These are phyloP conservation scores for Spongospora subterranea DNA, from an alignment of 208 protist genomes.

Conservation along the genomic window DNA sequence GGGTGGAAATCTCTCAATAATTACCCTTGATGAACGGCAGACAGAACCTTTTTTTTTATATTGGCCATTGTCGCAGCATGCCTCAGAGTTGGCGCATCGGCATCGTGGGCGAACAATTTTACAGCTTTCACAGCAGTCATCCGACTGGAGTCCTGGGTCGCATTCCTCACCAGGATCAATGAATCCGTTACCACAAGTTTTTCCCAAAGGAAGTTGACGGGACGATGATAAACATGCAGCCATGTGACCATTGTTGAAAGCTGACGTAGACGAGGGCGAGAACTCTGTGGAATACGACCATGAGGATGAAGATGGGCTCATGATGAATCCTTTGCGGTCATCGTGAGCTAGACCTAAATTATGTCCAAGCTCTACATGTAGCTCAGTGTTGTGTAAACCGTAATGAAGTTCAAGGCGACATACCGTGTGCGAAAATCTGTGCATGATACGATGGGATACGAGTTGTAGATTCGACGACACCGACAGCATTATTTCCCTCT, in stretches of 20 bases:
- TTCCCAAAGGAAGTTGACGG: neutral
- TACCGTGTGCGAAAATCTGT: slow-evolving; percentile 43
- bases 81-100: neutral
- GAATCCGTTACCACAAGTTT: slow-evolving; percentile 42
- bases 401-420: neutral
- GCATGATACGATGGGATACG: slow-evolving; percentile 9
- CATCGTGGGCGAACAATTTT: neutral
- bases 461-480: slow-evolving; percentile 18
- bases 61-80: slow-evolving; percentile 41
- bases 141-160: neutral
- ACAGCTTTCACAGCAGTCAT: slow-evolving; percentile 1
- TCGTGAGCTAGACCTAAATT: slow-evolving; percentile 41
- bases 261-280: neutral
- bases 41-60: neutral
- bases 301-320: neutral
- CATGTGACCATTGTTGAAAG: neutral
- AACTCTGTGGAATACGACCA: slow-evolving; percentile 25
- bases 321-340: neutral
- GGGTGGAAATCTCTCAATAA: neutral
- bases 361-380: slow-evolving; percentile 2
- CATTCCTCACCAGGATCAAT: slow-evolving; percentile 42
- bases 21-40: neutral
- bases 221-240: neutral
- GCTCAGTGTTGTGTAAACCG: neutral
- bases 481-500: neutral